Evolutionary conservation across 129 eudicot species (phyloP), one percentile per base, ranked within the genome.

Genomic region (Lactuca sativa): DNA sequence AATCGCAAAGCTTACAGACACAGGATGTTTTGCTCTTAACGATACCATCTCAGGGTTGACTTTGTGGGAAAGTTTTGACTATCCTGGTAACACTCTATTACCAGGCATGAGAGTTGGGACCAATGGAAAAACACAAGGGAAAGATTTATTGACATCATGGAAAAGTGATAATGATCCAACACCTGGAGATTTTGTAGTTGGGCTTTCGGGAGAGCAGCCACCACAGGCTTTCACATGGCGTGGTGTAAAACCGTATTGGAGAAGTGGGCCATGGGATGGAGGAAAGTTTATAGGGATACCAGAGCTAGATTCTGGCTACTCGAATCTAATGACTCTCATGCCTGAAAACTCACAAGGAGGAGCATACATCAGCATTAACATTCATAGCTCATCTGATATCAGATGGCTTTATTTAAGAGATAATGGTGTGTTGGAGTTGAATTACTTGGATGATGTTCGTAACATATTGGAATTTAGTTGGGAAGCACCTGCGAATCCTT

Each of bases 51-150:
- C 62, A 21, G 69, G 77, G 30, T 37, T 34, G 3, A 43, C 43
- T 7, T 21, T 81, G 48, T 81, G 85, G 85, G 71, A 66, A 64
- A 75, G 84, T 49, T 80, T 64, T 70, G 62, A 80, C 34, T 60
- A 69, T 16, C 85, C 78, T 7, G 34, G 78, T 15, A 79, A 81
- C 53, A 59, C 62, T 6, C 31, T 81, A 18, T 37, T 81, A 56
- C 81, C 85, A 37, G 52, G 51, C 1, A 75, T 76, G 85, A 64
- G 5, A 57, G n/a, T 75, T 7, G 67, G 74, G 25, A 44, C 61
- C 9, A 58, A 30, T 7, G 48, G 49, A 4, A 25, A 25, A 25
- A 25, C 30, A 25, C 30, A 25, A 25, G 30, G 30, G 30, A 58
- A 6, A 67, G 30, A 14, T 6, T 47, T 59, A 4, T 14, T 81